Evolutionary conservation across 192 early-diverging fungal genomes (phyloP).

Genomic region (Coemansia sp.): DNA sequence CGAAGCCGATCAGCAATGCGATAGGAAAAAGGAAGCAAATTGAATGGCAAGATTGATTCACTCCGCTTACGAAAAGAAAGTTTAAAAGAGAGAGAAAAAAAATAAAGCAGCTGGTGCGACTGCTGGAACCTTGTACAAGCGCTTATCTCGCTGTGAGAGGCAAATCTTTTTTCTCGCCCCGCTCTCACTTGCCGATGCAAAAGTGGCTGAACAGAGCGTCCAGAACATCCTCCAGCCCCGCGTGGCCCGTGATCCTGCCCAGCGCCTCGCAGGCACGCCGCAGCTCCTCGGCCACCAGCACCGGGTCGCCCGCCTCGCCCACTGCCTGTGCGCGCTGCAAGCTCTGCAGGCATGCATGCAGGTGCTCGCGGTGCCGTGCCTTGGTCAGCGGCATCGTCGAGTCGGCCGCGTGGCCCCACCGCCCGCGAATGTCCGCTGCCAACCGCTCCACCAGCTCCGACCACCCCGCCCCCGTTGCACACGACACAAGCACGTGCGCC

Average conservation of each 20-base stretch:
- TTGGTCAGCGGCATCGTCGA: conserved; percentile 60
- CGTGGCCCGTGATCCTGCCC: conserved; percentile 68
- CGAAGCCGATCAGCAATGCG: too few relatives aligned
- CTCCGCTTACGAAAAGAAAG: not conserved
- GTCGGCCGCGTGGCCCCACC: conserved; percentile 17
- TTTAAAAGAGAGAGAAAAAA: not conserved
- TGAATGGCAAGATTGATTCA: not conserved
- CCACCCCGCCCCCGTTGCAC: conserved; percentile 18
- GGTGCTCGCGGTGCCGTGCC: conserved; percentile 61
- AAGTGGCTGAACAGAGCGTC: conserved; percentile 72
- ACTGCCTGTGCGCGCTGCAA: conserved; percentile 48
- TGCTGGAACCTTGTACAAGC: not conserved
- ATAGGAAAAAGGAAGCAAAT: too few relatives aligned
- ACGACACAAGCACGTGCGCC: conserved; percentile 20
- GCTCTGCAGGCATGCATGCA: conserved; percentile 52
- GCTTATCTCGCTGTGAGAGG: too few relatives aligned
- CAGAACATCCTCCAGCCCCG: conserved; percentile 71
- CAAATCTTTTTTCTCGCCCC: too few relatives aligned
- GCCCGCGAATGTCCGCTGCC: conserved; percentile 16
- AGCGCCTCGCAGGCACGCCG: conserved; percentile 58
- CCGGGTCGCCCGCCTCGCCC: conserved; percentile 43
- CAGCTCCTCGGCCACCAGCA: conserved; percentile 73
- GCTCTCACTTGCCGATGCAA: conserved; percentile 73
- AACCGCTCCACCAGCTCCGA: conserved; percentile 19
- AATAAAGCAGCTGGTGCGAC: not conserved